Evolutionary conservation across 2,329 filamentous ascomycete species (phyloP).

Genomic region (Beauveria bassiana): DNA sequence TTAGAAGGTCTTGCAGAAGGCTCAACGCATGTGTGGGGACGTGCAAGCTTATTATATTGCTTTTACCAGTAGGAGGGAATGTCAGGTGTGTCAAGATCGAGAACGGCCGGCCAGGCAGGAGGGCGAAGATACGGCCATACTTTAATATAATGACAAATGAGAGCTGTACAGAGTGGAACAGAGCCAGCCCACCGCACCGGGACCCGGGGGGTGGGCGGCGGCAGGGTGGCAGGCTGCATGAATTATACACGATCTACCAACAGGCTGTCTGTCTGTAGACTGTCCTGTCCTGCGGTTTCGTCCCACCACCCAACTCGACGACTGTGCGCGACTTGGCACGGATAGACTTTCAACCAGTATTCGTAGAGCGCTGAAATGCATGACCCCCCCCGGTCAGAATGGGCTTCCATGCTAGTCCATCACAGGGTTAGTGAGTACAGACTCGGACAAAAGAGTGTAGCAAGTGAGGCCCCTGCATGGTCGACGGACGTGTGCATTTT

Average conservation of each 20-base stretch:
- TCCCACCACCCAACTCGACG: conserved; percentile 2
- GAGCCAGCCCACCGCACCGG: background rate
- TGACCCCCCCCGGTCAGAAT: background rate
- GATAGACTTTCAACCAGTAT: background rate
- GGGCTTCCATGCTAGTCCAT: background rate
- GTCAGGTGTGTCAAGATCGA: background rate
- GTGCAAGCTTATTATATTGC: conserved; percentile 5
- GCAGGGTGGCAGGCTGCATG: background rate
- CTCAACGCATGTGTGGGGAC: background rate
- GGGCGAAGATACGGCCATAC: background rate
- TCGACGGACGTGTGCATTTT: too few relatives aligned
- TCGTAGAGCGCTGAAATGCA: background rate
- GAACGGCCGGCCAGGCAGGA: background rate
- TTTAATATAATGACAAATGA: background rate
- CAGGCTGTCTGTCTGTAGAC: background rate
- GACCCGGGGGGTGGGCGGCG: background rate
- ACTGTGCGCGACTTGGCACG: conserved; percentile 5
- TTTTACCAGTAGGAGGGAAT: background rate
- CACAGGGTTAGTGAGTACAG: background rate
- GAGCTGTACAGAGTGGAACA: background rate
- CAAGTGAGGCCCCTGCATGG: conserved; percentile 3
- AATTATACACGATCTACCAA: conserved; percentile 2
- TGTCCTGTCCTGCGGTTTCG: background rate
- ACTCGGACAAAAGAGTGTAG: background rate
- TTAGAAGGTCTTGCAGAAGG: background rate